A percentile compares a stretch with the other conserved stretches of the same genome.
Evolutionary conservation across 345 rosid species (phyloP).

Genomic region (Aquilaria sinensis): DNA sequence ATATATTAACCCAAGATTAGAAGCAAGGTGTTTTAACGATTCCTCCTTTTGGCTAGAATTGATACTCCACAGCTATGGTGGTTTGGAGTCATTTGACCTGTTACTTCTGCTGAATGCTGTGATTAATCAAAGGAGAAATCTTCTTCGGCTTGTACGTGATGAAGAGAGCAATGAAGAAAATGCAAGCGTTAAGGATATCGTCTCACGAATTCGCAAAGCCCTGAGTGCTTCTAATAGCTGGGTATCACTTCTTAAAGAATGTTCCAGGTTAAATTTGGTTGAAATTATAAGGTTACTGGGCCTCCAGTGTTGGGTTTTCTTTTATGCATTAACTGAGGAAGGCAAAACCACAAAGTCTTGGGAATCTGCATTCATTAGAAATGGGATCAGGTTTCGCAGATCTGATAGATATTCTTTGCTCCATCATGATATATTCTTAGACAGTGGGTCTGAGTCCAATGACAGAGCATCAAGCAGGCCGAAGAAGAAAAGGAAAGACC

Average conservation of each 20-base stretch:
- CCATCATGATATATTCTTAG: constrained; percentile 28
- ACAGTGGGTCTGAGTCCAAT: constrained; percentile 39
- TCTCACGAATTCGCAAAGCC: constrained; percentile 30
- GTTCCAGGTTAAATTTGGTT: constrained; percentile 27
- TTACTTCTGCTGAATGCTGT: constrained; percentile 59
- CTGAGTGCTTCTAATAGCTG: constrained; percentile 30
- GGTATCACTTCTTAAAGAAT: constrained; percentile 38
- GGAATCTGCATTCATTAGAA: constrained; percentile 52
- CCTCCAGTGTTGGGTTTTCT: constrained; percentile 69
- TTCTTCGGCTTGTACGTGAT: constrained; percentile 51
- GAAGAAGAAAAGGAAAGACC: constrained; percentile 44
- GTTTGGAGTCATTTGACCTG: constrained; percentile 49
- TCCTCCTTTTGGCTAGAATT: constrained; percentile 58
- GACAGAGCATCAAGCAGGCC: constrained; percentile 29
- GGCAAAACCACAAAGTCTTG: constrained; percentile 49
- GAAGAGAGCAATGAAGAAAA: constrained; percentile 45
- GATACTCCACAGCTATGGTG: constrained; percentile 37
- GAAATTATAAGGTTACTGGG: constrained; percentile 56
- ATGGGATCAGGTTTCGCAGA: constrained; percentile 49
- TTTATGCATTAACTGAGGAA: constrained; percentile 50
- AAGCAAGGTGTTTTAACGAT: constrained; percentile 23
- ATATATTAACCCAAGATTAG: constrained; percentile 23
- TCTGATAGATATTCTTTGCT: constrained; percentile 46
- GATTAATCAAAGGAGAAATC: constrained; percentile 57
- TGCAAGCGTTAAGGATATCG: constrained; percentile 34